These are phyloP conservation scores for Marasmius fiardii DNA, from an alignment of 1,284 basidiomycete species.

Conservation along the genomic window DNA sequence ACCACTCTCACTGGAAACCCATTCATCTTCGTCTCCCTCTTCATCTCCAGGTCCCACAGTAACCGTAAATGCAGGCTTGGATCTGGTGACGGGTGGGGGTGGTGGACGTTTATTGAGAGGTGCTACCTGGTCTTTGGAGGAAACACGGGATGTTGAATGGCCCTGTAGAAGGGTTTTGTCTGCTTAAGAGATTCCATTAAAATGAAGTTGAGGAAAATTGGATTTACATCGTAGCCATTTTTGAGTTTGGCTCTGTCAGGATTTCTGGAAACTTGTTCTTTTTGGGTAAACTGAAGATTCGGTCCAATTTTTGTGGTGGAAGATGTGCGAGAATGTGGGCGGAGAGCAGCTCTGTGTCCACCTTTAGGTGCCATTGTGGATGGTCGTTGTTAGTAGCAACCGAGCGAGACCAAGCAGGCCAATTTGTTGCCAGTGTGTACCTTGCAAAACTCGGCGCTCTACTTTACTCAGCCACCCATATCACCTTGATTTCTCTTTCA, in stretches of 20 bases:
- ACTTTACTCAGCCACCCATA: not conserved
- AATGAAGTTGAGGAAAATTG: constrained; percentile 6
- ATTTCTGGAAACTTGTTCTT: constrained; percentile 44
- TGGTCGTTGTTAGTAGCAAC: constrained; percentile 21
- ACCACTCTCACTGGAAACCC: constrained; percentile 74
- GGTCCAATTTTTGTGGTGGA: constrained; percentile 54
- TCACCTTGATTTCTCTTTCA: constrained; percentile 2
- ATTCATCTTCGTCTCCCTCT: constrained; percentile 63
- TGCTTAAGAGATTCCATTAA: constrained; percentile 15
- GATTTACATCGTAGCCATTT: constrained; percentile 40
- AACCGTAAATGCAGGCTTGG: constrained; percentile 57
- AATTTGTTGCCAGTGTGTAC: no score
- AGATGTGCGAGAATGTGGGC: constrained; percentile 60
- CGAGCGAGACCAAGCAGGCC: not conserved
- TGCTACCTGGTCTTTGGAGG: constrained; percentile 21
- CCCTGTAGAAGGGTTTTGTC: constrained; percentile 21
- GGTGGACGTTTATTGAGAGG: constrained; percentile 16
- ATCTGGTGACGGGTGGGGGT: constrained; percentile 35
- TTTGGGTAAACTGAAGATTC: constrained; percentile 68
- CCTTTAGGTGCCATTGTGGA: constrained; percentile 2
- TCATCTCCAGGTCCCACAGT: constrained; percentile 47
- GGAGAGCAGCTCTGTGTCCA: constrained; percentile 31
- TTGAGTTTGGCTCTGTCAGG: constrained; percentile 41
- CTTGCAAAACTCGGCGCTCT: no score
- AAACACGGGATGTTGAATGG: constrained; percentile 36